Conservation (phyloP, 2,329 filamentous ascomycete species). For the Elsinoe fawcettii region DNA sequence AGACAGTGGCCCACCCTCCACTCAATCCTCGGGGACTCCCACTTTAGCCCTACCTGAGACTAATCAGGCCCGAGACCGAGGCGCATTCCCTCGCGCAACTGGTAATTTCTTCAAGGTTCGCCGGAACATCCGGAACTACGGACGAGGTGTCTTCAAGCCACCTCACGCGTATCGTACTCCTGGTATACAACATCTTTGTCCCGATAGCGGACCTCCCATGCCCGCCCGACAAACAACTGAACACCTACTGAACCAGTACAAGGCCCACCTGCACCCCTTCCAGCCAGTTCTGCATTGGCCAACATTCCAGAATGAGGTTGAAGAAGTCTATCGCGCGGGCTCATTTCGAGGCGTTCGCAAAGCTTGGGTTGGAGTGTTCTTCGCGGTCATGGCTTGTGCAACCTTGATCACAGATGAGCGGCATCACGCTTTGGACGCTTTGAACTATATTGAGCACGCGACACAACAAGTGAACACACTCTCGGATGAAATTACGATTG, state of each 20-base stretch:
- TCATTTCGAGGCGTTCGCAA: conserved; percentile 54
- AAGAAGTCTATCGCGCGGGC: conserved; percentile 63
- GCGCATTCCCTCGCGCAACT: conserved; percentile 38
- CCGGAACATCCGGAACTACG: conserved; percentile 62
- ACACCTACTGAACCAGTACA: conserved; percentile 66
- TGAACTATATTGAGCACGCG: conserved; percentile 2
- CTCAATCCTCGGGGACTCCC: conserved; percentile 29
- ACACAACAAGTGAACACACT: conserved; percentile 62
- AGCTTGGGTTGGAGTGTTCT: conserved; percentile 73
- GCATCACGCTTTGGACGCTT: conserved; percentile 54
- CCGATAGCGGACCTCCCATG: conserved; percentile 43
- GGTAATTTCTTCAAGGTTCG: conserved; percentile 66
- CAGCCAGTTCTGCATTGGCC: conserved; percentile 87
- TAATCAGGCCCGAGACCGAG: conserved; percentile 34
- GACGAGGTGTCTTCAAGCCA: conserved; percentile 71
- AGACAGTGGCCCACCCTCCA: conserved; percentile 40
- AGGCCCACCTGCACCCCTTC: conserved; percentile 66
- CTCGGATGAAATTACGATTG: conserved; percentile 67
- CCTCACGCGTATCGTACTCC: conserved; percentile 60
- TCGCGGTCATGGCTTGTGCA: conserved; percentile 74
- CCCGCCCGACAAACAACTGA: conserved; percentile 65
- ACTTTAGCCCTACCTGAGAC: conserved; percentile 29
- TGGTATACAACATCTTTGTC: conserved; percentile 36
- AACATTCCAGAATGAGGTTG: conserved; percentile 66
- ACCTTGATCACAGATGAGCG: conserved; percentile 60